Evolutionary conservation across 108 stramenopile species (phyloP).

Genomic region (Aurantiochytrium sp.): DNA sequence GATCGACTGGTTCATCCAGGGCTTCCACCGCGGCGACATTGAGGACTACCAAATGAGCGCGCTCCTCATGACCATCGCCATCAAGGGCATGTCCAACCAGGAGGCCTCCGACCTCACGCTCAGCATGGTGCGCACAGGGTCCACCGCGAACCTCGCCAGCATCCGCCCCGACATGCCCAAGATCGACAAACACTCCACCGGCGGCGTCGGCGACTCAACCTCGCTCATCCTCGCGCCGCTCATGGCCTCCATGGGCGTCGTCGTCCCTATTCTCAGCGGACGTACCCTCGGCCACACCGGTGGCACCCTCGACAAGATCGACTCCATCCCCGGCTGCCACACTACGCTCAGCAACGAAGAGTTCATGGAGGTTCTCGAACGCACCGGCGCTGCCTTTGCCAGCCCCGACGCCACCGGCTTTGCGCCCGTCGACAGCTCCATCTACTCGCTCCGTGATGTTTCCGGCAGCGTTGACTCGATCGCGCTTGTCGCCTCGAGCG

Average conservation of each 20-base stretch:
- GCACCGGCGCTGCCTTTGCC: conserved; percentile 56
- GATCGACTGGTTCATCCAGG: conserved; percentile 16
- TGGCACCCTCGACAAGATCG: conserved; percentile 76
- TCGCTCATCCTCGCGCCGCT: conserved; percentile 66
- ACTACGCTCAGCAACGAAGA: conserved; percentile 38
- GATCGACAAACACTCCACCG: conserved; percentile 61
- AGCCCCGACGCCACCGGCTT: conserved; percentile 45
- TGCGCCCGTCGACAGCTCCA: conserved; percentile 64
- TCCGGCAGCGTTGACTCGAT: conserved; percentile 61
- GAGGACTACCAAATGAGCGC: conserved; percentile 78
- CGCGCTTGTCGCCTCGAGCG: conserved; percentile 63
- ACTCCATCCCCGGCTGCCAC: conserved; percentile 62
- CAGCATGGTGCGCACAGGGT: conserved; percentile 62
- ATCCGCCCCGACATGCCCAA: conserved; percentile 14
- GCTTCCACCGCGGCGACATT: conserved; percentile 37
- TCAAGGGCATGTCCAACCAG: conserved; percentile 52
- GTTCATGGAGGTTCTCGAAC: conserved; percentile 46
- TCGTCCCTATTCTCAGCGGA: conserved; percentile 75
- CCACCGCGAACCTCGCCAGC: conserved; percentile 47
- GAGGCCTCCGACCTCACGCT: conserved; percentile 65
- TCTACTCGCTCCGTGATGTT: conserved; percentile 74
- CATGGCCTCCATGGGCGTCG: conserved; percentile 53
- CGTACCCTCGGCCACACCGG: conserved; percentile 73
- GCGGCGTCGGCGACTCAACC: conserved; percentile 75
- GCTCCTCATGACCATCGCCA: conserved; percentile 76